Evolutionary conservation across 257 asterid genomes (phyloP).

Genomic region (Anisodus acutangulus): DNA sequence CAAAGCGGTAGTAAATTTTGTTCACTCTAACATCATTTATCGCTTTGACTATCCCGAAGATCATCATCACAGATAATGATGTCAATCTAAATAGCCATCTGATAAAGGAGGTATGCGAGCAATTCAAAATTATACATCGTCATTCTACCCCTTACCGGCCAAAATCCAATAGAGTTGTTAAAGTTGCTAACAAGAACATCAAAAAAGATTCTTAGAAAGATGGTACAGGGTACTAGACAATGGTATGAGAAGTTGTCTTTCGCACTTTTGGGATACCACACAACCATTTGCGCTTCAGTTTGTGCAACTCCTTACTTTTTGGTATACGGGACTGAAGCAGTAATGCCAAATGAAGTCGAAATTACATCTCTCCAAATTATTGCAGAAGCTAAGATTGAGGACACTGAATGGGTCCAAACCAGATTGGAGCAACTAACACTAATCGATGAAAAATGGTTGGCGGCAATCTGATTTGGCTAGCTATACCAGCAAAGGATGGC

Average conservation of each 20-base stretch:
- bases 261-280: too few relatives aligned
- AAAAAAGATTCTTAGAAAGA: neutral
- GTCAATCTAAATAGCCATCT: too few relatives aligned
- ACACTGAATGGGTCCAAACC: neutral
- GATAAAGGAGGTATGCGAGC: too few relatives aligned
- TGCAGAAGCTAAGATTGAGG: neutral
- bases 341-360: neutral
- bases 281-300: too few relatives aligned
- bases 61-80: too few relatives aligned
- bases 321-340: neutral
- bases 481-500: neutral
- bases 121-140: too few relatives aligned
- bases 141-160: neutral
- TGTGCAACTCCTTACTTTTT: too few relatives aligned
- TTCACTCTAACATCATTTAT: neutral
- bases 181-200: neutral
- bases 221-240: neutral
- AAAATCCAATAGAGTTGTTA: neutral
- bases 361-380: neutral
- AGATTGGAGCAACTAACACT: neutral
- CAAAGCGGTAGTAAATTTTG: neutral
- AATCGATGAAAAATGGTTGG: neutral
- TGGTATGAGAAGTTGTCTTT: too few relatives aligned
- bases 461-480: rapidly evolving
- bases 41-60: too few relatives aligned